Base-by-base conservation (phyloP, 805 yeast genomes). In the Diddensiella santjacobensis region DNA sequence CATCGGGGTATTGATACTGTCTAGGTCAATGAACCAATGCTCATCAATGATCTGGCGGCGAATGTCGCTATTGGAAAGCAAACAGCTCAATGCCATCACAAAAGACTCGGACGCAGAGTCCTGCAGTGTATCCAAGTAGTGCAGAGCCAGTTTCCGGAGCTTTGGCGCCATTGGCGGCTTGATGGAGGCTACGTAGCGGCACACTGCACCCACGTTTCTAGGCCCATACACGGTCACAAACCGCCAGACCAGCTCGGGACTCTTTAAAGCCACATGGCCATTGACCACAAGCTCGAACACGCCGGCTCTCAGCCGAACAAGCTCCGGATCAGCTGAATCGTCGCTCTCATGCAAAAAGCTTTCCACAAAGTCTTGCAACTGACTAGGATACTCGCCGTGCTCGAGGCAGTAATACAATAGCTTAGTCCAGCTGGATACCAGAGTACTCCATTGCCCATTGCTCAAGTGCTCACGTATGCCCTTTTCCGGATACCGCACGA, bases 241-340 rank as follows among this genome's bases (percentile, higher is more conserved):
- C 20, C 57, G 51, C 64, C 63, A 62, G 4, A 58, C 52, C 2
- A 57, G 40, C 39, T 63, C 66, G 11, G 51, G 52, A 39, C 55
- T 53, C 3, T 48, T 44, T 18, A 35, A 18, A 22, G 44, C 40
- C 13, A 49, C 50, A 10, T 23, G 37, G 17, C 45, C 30, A 6
- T 39, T 13, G 6, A 36, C 39, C 18, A 48, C 52, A n/a, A 47
- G 22, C 31, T 22, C 37, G 23, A 48, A 48, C 11, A 48, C 44
- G 17, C 38, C 38, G 20, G 38, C 20, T 17, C 38, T 35, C 20
- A 35, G 8, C 15, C 8, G 8, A 6, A 6, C 18, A 6, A 35
- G 6, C 10, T 15, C 18, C 6, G 15, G 20, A 17, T 17, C 38
- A 26, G 31, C 8, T 8, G 31, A 26, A 8, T 8, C 31, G 18